Conservation (phyloP, 148 eudicot species). For the Chenopodium berlandieri region DNA sequence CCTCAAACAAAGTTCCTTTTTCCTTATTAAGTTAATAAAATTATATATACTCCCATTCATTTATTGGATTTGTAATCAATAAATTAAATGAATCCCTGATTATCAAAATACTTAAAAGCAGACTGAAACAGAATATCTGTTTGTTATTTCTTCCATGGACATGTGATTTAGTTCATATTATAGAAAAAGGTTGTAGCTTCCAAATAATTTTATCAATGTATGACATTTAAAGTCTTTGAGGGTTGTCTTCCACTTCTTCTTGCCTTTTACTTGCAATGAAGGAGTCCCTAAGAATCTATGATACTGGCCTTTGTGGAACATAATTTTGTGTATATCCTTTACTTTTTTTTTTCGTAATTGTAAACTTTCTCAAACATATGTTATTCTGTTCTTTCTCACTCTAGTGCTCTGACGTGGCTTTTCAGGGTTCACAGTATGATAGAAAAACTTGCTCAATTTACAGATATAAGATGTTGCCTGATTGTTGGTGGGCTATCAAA, state of each 20-base stretch:
- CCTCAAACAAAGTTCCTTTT: background rate
- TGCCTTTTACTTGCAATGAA: background rate
- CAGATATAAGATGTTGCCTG: constrained; percentile 85
- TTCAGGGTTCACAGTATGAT: constrained; percentile 92
- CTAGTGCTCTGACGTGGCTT: constrained; percentile 1
- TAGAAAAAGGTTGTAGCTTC: background rate
- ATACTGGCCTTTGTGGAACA: background rate
- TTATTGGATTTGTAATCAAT: background rate
- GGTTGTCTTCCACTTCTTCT: background rate
- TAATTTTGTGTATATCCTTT: background rate
- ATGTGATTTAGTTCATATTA: too few species aligned
- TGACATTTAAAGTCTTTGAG: background rate
- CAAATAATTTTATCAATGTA: background rate
- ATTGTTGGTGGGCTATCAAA: constrained; percentile 77
- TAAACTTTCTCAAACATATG: background rate
- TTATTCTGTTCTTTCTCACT: constrained; percentile 4
- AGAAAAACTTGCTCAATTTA: constrained; percentile 79
- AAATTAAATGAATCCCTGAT: background rate
- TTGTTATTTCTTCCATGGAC: background rate
- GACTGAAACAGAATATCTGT: background rate
- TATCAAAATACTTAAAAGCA: background rate
- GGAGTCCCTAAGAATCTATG: background rate
- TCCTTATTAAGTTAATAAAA: background rate
- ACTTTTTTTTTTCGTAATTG: background rate
- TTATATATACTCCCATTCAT: too few species aligned